Evolutionary conservation across 2,329 filamentous ascomycete genomes (phyloP), one percentile per base, ranked within the genome.

Genomic region (Alternaria sp.): DNA sequence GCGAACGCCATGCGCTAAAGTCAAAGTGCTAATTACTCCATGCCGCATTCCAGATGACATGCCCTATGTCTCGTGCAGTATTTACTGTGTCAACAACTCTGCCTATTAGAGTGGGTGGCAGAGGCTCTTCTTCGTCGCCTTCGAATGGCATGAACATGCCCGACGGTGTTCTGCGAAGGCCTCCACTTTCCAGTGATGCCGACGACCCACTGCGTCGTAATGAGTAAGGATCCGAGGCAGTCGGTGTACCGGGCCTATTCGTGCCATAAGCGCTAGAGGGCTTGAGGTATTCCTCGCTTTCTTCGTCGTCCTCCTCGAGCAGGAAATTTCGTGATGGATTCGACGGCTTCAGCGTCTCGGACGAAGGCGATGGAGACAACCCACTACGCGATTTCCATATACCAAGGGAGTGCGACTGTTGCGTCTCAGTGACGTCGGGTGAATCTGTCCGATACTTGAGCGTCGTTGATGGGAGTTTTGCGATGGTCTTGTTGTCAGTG

Each of bases 131-230:
- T 65, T 93, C 91, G 61, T 88, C 88, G 68, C 93, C 90, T 68
- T 93, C 91, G 69, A 89, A 91, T 7, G 93, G 92, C 91, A 96
- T 94, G 71, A 96, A 91, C 92, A 96, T 96, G 68, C 93, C 93
- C 39, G 92, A 95, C 51, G 88, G 84, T 20, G 92, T 96, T 67
- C 93, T 86, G 63, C 90, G 88, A 83, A 96, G 89, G 53, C 89
- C 89, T 18, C 77, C 75, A 4, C 69, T 66, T 46, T 71, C 64
- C 7, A 66, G 67, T 11, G 64, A 62, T n/a, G 68, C 61, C 8
- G 61, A 56, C n/a, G 62, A 54, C 34, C 55, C 61, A 52, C 61
- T 66, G 43, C 61, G 57, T 32, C 68, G 66, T 59, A 66, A 61
- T 41, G 64, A 61, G 38, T 71, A 64, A 24, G 69, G 59, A 44